These are phyloP conservation scores for Powellomyces hirtus DNA, from an alignment of 192 early-diverging fungal species.

Conservation along the genomic window DNA sequence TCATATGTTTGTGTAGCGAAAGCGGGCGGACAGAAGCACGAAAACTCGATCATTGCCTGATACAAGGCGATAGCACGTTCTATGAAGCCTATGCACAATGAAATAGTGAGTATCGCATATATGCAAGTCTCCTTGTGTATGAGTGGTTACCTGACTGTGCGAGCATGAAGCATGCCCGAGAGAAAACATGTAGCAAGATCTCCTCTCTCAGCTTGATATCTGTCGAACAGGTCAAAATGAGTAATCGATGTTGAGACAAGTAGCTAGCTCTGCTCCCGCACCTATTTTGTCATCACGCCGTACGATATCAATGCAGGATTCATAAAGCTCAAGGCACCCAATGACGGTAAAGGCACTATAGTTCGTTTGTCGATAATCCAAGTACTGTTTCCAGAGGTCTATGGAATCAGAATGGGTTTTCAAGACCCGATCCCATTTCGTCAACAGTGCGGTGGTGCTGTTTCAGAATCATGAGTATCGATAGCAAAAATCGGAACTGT, in stretches of 20 bases:
- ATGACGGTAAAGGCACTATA: constrained; percentile 36
- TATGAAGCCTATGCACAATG: constrained; percentile 29
- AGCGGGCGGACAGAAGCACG: constrained; percentile 44
- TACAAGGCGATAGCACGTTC: constrained; percentile 42
- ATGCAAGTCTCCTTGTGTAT: too few species aligned
- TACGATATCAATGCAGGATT: constrained; percentile 30
- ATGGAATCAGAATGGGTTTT: constrained; percentile 16
- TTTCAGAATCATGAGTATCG: too few species aligned
- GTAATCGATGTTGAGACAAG: too few species aligned
- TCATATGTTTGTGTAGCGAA: constrained; percentile 18
- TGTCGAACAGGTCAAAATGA: constrained; percentile 1
- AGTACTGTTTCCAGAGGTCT: constrained; percentile 41
- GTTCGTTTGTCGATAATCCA: constrained; percentile 45
- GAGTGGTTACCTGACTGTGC: constrained; percentile 17
- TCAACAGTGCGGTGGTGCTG: constrained; percentile 27
- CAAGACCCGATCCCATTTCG: constrained; percentile 43
- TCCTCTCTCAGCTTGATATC: constrained; percentile 19
- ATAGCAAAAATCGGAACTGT: background rate
- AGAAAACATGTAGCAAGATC: constrained; percentile 34
- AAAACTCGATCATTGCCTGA: constrained; percentile 51
- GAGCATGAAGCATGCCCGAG: constrained; percentile 28
- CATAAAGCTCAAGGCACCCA: constrained; percentile 34
- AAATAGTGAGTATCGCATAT: background rate
- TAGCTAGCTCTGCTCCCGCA: too few species aligned
- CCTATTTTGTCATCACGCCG: background rate